phyloP scores from a whole-genome alignment of 1,284 basidiomycete species.

The Ustilago vetiveriae region DNA sequence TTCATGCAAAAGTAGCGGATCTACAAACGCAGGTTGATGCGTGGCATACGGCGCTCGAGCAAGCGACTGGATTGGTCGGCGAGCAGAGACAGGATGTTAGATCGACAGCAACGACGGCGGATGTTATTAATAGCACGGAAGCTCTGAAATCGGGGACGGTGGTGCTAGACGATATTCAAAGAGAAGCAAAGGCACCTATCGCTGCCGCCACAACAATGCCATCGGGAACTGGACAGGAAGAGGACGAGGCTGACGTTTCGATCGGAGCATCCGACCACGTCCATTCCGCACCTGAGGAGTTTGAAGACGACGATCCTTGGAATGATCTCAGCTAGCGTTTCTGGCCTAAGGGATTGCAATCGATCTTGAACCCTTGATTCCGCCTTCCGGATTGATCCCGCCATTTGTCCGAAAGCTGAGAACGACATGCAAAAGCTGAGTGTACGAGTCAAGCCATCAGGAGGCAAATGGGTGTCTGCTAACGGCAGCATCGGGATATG shows the following conservation, averaged over 20 bases:
- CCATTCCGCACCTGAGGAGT: conserved; percentile 1
- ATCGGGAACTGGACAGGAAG: not conserved
- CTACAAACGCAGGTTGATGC: conserved; percentile 32
- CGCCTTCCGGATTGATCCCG: not conserved
- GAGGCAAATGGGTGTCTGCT: no score
- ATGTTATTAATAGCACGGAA: no score
- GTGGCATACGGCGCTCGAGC: conserved; percentile 18
- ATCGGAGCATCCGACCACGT: not conserved
- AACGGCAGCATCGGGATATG: no score
- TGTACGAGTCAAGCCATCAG: no score
- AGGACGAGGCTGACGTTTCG: not conserved
- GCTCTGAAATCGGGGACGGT: not conserved
- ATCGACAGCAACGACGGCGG: not conserved
- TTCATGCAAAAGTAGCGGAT: conserved; percentile 36
- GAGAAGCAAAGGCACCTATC: not conserved
- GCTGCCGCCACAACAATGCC: not conserved
- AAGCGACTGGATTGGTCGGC: conserved; percentile 2
- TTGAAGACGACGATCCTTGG: conserved; percentile 44
- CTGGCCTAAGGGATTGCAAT: no score
- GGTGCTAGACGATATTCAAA: not conserved
- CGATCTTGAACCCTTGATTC: no score
- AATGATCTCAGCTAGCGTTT: conserved; percentile 17
- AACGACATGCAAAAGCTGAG: no score
- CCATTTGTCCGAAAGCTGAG: no score
- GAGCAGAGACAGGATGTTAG: not conserved